phyloP scores from a whole-genome alignment of 2,329 filamentous ascomycete species.

The Stachybotrys chartarum region DNA sequence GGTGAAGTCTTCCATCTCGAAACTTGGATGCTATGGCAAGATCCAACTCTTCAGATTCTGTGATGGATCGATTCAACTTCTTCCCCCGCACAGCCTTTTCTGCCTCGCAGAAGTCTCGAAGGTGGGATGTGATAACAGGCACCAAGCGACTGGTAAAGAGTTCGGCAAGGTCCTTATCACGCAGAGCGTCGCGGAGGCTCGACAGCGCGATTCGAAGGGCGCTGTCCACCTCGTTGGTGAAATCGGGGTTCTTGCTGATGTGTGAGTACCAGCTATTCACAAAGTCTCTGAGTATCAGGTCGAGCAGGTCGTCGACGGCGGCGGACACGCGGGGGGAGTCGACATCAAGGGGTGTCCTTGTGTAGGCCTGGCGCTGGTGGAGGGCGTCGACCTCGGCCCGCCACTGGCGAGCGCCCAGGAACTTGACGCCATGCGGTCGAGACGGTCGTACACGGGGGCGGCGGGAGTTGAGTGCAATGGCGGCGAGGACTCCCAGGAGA shows the following conservation, averaged over 20 bases:
- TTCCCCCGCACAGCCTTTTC: slow-evolving; percentile 81
- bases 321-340: slow-evolving; percentile 71
- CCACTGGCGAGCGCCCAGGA: slow-evolving; percentile 61
- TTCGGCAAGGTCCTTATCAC: slow-evolving; percentile 76
- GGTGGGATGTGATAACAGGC: slow-evolving; percentile 80
- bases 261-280: slow-evolving; percentile 80
- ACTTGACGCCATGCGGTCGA: slow-evolving; percentile 43
- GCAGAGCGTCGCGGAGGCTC: slow-evolving; percentile 64
- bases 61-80: slow-evolving; percentile 81
- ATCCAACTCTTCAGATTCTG: slow-evolving; percentile 93
- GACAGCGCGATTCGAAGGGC: slow-evolving; percentile 66
- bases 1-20: slow-evolving; percentile 78
- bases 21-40: slow-evolving; percentile 94
- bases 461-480: slow-evolving; percentile 47
- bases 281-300: slow-evolving; percentile 74
- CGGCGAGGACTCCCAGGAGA: slow-evolving; percentile 46
- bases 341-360: slow-evolving; percentile 63
- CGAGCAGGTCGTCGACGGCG: slow-evolving; percentile 71
- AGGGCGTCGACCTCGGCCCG: slow-evolving; percentile 60
- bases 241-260: slow-evolving; percentile 75
- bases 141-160: slow-evolving; percentile 74
- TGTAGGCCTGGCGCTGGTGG: slow-evolving; percentile 59
- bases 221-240: slow-evolving; percentile 80
- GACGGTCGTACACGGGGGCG: slow-evolving; percentile 32
- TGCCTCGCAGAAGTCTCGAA: slow-evolving; percentile 85